Conservation (phyloP, 176 grass and related monocot species). For the Oryza coarctata region DNA sequence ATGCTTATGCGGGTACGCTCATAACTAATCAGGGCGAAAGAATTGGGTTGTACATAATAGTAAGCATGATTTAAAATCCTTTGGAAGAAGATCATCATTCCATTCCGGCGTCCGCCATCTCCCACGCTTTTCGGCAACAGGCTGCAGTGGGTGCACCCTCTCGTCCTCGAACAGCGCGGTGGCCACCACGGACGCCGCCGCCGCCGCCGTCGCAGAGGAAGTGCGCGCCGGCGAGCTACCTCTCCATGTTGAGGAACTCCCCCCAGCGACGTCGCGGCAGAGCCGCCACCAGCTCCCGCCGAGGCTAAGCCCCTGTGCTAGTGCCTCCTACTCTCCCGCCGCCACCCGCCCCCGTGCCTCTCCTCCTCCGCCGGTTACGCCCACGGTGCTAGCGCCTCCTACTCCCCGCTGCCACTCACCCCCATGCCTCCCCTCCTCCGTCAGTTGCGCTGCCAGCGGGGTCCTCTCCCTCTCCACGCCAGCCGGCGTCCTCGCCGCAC, state of each 20-base stretch:
- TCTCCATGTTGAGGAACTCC: slow-evolving; percentile 81
- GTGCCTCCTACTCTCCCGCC: neutral
- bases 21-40: too few relatives aligned
- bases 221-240: slow-evolving; percentile 54
- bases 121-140: slow-evolving; percentile 23
- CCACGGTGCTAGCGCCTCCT: too few relatives aligned
- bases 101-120: slow-evolving; percentile 15
- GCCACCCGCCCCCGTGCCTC: slow-evolving; percentile 8
- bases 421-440: too few relatives aligned
- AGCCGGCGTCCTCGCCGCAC: too few relatives aligned
- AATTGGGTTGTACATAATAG: too few relatives aligned
- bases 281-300: slow-evolving; percentile 73
- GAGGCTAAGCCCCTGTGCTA: slow-evolving; percentile 22
- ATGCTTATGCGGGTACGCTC: too few relatives aligned
- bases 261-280: slow-evolving; percentile 57
- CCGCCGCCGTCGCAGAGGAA: slow-evolving; percentile 40
- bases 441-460: too few relatives aligned
- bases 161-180: slow-evolving; percentile 75
- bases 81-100: too few relatives aligned
- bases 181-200: too few relatives aligned
- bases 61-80: too few relatives aligned
- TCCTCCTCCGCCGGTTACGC: neutral
- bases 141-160: slow-evolving; percentile 47
- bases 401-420: too few relatives aligned
- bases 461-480: too few relatives aligned